These are phyloP conservation scores for Rhodosporidiobolus odoratus DNA, from an alignment of 768 basidiomycete species.

Conservation along the genomic window DNA sequence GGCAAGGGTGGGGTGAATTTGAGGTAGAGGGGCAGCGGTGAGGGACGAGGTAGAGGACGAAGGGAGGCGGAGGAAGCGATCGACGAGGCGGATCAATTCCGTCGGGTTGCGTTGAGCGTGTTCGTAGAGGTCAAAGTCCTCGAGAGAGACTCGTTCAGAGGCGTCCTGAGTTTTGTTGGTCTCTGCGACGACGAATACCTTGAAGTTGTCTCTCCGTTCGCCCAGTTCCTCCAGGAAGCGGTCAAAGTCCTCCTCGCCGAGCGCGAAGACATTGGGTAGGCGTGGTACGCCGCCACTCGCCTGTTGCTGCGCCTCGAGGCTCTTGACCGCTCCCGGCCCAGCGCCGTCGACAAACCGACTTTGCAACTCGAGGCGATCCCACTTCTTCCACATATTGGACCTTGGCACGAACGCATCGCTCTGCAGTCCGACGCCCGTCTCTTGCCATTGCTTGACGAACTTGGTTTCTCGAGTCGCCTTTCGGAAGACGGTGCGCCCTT, in stretches of 20 bases:
- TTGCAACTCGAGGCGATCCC: constrained; percentile 19
- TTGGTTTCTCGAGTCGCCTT: constrained; percentile 26
- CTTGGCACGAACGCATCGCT: background rate
- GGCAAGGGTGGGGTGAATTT: constrained; percentile 33
- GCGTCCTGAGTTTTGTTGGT: background rate
- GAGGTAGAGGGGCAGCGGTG: constrained; percentile 2
- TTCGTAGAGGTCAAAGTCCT: constrained; percentile 29
- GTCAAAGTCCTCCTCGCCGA: constrained; percentile 29
- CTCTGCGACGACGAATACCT: constrained; percentile 21
- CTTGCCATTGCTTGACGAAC: constrained; percentile 28
- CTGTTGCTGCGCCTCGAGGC: background rate
- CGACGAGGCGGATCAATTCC: constrained; percentile 29
- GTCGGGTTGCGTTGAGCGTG: constrained; percentile 30
- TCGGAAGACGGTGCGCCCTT: constrained; percentile 33
- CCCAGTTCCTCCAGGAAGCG: constrained; percentile 22
- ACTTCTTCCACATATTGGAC: background rate
- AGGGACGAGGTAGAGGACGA: background rate
- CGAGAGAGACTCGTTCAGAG: background rate
- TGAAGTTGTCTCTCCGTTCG: constrained; percentile 15
- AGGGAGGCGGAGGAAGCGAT: constrained; percentile 30
- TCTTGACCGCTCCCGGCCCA: background rate
- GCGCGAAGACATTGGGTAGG: constrained; percentile 32
- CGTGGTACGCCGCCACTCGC: background rate
- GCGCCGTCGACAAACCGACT: constrained; percentile 18
- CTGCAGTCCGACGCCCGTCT: constrained; percentile 25